Evolutionary conservation across 352 stramenopile species (phyloP), one percentile per base, ranked within the genome.

Genomic region (Globisporangium nodosum): DNA sequence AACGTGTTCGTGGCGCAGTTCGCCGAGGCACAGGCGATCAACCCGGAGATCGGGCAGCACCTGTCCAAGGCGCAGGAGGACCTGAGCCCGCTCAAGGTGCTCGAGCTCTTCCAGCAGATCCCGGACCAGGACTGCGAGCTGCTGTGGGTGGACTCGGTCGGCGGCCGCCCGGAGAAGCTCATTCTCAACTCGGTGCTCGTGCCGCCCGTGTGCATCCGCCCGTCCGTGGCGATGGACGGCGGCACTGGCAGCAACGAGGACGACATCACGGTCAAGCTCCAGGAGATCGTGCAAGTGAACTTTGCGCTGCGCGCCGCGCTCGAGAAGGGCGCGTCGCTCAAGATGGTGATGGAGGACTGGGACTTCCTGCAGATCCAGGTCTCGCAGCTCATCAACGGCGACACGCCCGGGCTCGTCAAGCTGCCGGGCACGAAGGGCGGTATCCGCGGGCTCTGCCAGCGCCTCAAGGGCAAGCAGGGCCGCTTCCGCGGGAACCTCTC

Each of bases 201-300:
- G 39, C 98, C 98, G 2, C 98, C 98, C 0, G 97, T 99, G 33
- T 98, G 96, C 37, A 99, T 99, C 67, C 92, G 98, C 47, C 98
- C 98, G 1, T 99, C 94, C 0, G 97, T 99, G 20, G 90, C 94
- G 0, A 99, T 99, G 92, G 97, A 99, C 65, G 87, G 90, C 18
- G 90, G 88, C 31, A 81, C 74, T 15, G 97, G 96, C 11, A 98
- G 82, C 62, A 99, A 99, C 72, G 96, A 99, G 74, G 97, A 99
- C 70, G 97, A 99, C 70, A 90, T 99, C 53, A 99, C 97, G 0
- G 91, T 99, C 27, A 99, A 99, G 72, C 82, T 99, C 1, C 92
- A 99, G 72, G 97, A 99, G 71, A 99, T 99, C 71, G 87, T 99
- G 49, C 96, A 99, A 51, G 91, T 99, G 33, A 99, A 99, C 82